Conservation (phyloP, 2,329 filamentous ascomycete species). For the Talaromyces sp. region DNA sequence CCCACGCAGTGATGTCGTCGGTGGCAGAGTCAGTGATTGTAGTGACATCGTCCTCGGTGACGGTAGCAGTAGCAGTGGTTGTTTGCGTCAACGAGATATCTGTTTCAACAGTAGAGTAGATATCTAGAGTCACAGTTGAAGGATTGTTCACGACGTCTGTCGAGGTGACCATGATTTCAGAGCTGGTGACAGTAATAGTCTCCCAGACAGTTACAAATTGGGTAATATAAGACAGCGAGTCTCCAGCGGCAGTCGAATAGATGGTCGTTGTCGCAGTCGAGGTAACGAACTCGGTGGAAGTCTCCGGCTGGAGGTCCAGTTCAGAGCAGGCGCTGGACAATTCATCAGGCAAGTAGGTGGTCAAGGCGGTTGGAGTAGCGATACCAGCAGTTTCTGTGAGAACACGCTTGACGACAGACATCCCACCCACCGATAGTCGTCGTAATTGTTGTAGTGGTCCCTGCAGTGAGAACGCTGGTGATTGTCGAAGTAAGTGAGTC, state of each 20-base stretch:
- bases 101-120: neutral
- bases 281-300: neutral
- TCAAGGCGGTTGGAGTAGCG: neutral
- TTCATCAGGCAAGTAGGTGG: neutral
- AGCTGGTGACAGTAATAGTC: neutral
- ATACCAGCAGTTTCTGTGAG: neutral
- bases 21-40: neutral
- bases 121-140: neutral
- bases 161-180: neutral
- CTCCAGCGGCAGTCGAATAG: neutral
- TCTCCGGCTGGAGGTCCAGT: neutral
- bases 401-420: neutral
- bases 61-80: neutral
- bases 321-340: conserved; percentile 1
- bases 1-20: neutral
- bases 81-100: neutral
- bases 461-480: neutral
- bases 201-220: neutral
- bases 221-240: neutral
- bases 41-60: neutral
- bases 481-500: neutral
- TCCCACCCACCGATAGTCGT: neutral
- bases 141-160: neutral
- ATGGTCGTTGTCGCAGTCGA: neutral
- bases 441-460: neutral